Conservation (phyloP, 2,329 filamentous ascomycete species). For the Arthrobotrys pseudoclavata region DNA sequence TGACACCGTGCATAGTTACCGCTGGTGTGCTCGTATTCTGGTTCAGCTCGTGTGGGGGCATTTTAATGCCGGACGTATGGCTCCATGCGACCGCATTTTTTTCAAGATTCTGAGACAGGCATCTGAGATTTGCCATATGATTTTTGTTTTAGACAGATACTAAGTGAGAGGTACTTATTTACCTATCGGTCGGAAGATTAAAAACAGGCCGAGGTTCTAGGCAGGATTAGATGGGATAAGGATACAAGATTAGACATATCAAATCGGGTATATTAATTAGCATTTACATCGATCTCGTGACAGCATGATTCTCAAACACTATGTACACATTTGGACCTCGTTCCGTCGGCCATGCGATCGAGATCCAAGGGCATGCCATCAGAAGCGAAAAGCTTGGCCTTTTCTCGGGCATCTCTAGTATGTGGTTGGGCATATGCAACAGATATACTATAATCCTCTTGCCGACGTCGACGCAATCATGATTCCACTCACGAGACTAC, state of each 20-base stretch:
- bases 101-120: conserved; percentile 47
- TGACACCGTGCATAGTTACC: not conserved
- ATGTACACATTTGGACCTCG: conserved; percentile 16
- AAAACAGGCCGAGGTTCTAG: conserved; percentile 49
- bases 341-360: conserved; percentile 28
- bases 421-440: not conserved
- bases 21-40: conserved; percentile 37
- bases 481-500: not conserved
- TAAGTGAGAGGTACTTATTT: not conserved
- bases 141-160: not conserved
- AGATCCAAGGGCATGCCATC: conserved; percentile 24
- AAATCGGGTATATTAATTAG: conserved; percentile 3
- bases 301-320: conserved; percentile 10
- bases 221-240: not conserved
- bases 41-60: conserved; percentile 14
- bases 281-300: conserved; percentile 31
- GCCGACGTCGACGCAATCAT: not conserved
- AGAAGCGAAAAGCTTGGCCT: conserved; percentile 47
- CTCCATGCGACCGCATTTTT: conserved; percentile 24
- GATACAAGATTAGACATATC: conserved; percentile 1
- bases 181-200: conserved; percentile 1
- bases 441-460: conserved; percentile 1
- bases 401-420: not conserved
- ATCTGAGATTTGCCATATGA: conserved; percentile 56
- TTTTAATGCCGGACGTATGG: conserved; percentile 25